Evolutionary conservation across 2,329 filamentous ascomycete genomes (phyloP), one percentile per base, ranked within the genome.

Genomic region (Nemania sp.): DNA sequence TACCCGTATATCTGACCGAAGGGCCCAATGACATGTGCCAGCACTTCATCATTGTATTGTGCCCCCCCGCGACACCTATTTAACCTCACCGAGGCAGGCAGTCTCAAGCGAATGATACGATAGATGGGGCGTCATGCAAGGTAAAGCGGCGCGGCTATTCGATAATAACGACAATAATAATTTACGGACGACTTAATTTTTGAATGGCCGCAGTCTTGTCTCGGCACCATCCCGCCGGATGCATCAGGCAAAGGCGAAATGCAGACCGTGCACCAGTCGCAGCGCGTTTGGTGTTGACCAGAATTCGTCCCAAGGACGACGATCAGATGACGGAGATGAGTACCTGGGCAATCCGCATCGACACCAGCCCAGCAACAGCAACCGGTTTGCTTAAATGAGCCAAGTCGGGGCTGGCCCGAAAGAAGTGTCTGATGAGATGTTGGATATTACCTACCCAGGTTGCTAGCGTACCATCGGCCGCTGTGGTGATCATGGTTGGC

Each of bases 41-140:
- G n/a, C n/a, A n/a, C n/a, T n/a, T n/a, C n/a, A n/a, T n/a, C n/a
- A 40, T 40, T 34, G 15, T n/a, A 24, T 34, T n/a, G 9, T 20
- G 37, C 28, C 33, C 12, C 24, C 46, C 41, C 52, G 39, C 43
- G 52, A 34, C 39, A 57, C 54, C 51, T 51, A 56, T 34, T 44
- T 46, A 28, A 52, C 44, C 54, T 59, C 56, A 59, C 56, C 56
- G 56, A 59, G 56, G 49, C 36, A 59, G 56, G 49, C 36, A 56
- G 49, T 34, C 46, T 44, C 50, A 54, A 54, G 55, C 52, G 55
- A 54, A 40, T 52, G 51, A 54, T 30, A 49, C 31, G 45, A 57
- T 41, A n/a, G 33, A 40, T 33, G 39, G 37, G 42, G 44, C 36
- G 41, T 36, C 26, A 43, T 36, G 37, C 20, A 44, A 52, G 43